Percentiles rank a stretch among this genome's conserved stretches.
These are phyloP conservation scores for Apostasia ramifera DNA, from an alignment of 106 monocot species.

Conservation along the genomic window DNA sequence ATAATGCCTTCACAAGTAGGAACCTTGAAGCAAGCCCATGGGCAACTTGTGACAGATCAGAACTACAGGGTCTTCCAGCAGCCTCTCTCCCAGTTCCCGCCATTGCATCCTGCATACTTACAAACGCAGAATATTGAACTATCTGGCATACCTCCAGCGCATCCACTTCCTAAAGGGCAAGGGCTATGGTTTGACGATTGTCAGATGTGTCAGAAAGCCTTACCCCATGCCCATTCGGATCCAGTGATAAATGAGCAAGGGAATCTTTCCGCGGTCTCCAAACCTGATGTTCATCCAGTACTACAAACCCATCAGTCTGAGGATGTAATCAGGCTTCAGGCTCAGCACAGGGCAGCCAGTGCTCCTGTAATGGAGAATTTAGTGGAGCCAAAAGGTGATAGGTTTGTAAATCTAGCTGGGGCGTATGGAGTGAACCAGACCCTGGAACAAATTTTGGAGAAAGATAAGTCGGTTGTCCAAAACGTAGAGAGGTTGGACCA, in stretches of 20 bases:
- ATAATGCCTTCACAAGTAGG: neutral
- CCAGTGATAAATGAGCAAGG: slow-evolving; percentile 25
- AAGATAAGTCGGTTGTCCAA: slow-evolving; percentile 9
- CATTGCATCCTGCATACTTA: slow-evolving; percentile 30
- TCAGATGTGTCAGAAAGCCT: slow-evolving; percentile 33
- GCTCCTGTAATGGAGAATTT: neutral
- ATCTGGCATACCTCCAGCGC: slow-evolving; percentile 12
- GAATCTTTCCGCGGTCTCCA: slow-evolving; percentile 8
- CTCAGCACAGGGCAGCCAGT: slow-evolving; percentile 5
- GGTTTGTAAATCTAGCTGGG: neutral
- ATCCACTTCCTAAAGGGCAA: slow-evolving; percentile 4
- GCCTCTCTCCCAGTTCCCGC: slow-evolving; percentile 43
- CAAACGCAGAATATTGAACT: slow-evolving; percentile 22
- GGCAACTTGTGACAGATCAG: slow-evolving; percentile 8
- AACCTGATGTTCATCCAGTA: slow-evolving; percentile 1
- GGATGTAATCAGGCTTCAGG: slow-evolving; percentile 16
- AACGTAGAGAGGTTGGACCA: neutral
- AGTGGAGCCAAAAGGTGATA: slow-evolving; percentile 16
- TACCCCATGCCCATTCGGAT: slow-evolving; percentile 61
- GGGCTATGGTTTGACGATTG: slow-evolving; percentile 32
- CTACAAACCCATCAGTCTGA: slow-evolving; percentile 31
- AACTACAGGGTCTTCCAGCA: slow-evolving; percentile 21
- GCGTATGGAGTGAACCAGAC: slow-evolving; percentile 5
- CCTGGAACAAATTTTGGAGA: slow-evolving; percentile 7
- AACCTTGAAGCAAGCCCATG: slow-evolving; percentile 5